Percentiles rank a stretch among this genome's conserved stretches.
These are phyloP conservation scores for Cryptococcus wingfieldii DNA, from an alignment of 1,284 basidiomycete genomes.

Conservation along the genomic window DNA sequence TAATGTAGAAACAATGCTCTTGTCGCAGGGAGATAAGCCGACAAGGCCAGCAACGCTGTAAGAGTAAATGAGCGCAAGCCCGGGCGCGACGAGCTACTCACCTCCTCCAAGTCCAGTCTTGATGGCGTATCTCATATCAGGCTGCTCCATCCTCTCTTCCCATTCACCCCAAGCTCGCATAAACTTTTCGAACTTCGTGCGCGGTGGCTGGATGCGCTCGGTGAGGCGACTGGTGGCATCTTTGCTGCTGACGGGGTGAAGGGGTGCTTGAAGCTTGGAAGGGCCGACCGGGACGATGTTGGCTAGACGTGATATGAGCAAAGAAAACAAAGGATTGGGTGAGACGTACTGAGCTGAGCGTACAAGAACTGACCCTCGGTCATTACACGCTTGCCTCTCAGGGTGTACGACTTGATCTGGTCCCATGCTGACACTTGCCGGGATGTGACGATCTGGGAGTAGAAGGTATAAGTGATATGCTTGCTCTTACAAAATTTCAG, in stretches of 20 bases:
- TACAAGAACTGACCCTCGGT: conserved; percentile 21
- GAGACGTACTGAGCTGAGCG: conserved; percentile 33
- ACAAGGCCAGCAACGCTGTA: conserved; percentile 67
- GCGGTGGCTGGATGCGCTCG: conserved; percentile 60
- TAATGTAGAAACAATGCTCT: conserved; percentile 71
- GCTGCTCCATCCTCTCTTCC: conserved; percentile 64
- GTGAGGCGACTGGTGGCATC: conserved; percentile 80
- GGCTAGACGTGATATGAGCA: conserved; percentile 48
- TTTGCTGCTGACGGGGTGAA: conserved; percentile 77
- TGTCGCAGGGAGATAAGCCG: conserved; percentile 75
- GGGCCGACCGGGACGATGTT: conserved; percentile 60
- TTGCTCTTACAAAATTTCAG: not conserved
- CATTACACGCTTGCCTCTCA: conserved; percentile 3
- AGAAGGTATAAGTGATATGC: not conserved
- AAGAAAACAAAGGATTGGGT: not conserved
- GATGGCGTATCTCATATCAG: conserved; percentile 79
- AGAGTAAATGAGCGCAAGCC: conserved; percentile 15
- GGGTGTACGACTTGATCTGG: conserved; percentile 22
- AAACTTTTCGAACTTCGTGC: conserved; percentile 58
- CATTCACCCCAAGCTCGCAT: conserved; percentile 71
- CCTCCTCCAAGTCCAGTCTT: conserved; percentile 62
- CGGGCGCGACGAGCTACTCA: conserved; percentile 7
- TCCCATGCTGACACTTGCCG: conserved; percentile 21
- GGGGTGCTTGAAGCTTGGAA: conserved; percentile 56
- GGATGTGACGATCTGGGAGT: conserved; percentile 27